Percentiles rank a stretch among this genome's conserved stretches.
phyloP scores from a whole-genome alignment of 148 eudicot genomes.

The Nepenthes gracilis region DNA sequence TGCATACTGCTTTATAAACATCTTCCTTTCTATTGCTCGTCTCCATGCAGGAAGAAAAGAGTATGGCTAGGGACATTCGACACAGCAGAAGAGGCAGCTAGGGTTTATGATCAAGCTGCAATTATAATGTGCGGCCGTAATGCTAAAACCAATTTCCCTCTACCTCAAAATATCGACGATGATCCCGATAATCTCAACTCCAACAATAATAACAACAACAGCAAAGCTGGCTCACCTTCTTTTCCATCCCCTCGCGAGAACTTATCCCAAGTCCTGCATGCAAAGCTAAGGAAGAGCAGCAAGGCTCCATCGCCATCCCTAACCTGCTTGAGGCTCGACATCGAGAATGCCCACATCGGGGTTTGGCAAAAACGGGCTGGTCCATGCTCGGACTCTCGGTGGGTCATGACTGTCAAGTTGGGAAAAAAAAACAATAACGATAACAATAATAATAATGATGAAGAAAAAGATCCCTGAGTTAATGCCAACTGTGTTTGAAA shows the following conservation, averaged over 20 bases:
- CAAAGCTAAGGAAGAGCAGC: slow-evolving; percentile 43
- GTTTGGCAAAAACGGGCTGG: slow-evolving; percentile 64
- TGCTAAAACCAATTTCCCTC: slow-evolving; percentile 35
- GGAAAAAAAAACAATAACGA: slow-evolving; percentile 13
- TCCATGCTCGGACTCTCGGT: slow-evolving; percentile 26
- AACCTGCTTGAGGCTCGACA: slow-evolving; percentile 55
- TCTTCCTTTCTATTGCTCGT: too few species aligned
- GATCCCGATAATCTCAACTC: slow-evolving; percentile 2
- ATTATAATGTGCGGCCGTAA: slow-evolving; percentile 30
- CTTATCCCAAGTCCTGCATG: slow-evolving; percentile 32
- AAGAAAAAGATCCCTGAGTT: neutral
- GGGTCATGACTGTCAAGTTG: slow-evolving; percentile 46
- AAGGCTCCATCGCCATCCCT: slow-evolving; percentile 43
- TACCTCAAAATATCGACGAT: slow-evolving; percentile 10
- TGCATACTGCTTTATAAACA: too few species aligned
- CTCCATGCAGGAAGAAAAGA: slow-evolving; percentile 26
- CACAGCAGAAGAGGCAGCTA: slow-evolving; percentile 31
- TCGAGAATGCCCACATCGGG: slow-evolving; percentile 51
- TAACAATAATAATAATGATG: neutral
- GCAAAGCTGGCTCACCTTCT: neutral
- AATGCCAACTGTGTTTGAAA: neutral
- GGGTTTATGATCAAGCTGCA: slow-evolving; percentile 32
- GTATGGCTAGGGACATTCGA: slow-evolving; percentile 41
- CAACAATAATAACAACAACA: neutral
- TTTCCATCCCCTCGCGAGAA: slow-evolving; percentile 1